Conservation (phyloP, 495 filamentous ascomycete genomes). For the Trichoderma virens region DNA sequence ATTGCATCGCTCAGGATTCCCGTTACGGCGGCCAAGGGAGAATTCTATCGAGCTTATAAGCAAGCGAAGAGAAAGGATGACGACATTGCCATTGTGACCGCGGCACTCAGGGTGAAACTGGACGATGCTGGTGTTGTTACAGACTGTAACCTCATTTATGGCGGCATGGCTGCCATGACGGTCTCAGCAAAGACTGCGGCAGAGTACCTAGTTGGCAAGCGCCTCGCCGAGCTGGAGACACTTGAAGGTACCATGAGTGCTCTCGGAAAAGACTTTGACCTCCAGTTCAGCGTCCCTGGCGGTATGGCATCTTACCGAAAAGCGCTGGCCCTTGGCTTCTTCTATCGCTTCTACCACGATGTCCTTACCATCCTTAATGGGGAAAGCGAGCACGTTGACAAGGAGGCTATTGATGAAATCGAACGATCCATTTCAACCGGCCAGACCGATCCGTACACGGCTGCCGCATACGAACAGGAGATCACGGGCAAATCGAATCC, state of each 20-base stretch:
- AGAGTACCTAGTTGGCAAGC: conserved; percentile 64
- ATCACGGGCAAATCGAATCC: conserved; percentile 73
- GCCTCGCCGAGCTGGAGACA: conserved; percentile 68
- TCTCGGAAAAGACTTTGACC: conserved; percentile 76
- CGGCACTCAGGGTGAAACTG: conserved; percentile 65
- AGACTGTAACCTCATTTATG: conserved; percentile 72
- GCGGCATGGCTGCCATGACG: conserved; percentile 83
- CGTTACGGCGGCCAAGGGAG: conserved; percentile 55
- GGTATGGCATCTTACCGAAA: conserved; percentile 96
- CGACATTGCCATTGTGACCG: conserved; percentile 93
- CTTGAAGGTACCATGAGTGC: conserved; percentile 84
- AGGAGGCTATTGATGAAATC: conserved; percentile 56
- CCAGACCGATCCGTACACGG: conserved; percentile 50
- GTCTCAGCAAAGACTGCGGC: conserved; percentile 71
- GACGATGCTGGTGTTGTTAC: conserved; percentile 57
- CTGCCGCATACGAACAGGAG: conserved; percentile 60
- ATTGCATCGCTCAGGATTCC: conserved; percentile 85
- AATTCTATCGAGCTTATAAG: conserved; percentile 77
- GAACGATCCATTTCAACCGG: conserved; percentile 58
- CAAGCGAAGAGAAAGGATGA: conserved; percentile 95
- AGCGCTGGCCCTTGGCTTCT: conserved; percentile 79
- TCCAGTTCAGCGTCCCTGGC: conserved; percentile 80
- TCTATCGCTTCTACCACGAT: conserved; percentile 81
- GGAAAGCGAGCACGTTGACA: conserved; percentile 39
- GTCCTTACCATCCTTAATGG: conserved; percentile 40